These are phyloP conservation scores for Boletus reticulatus DNA, from an alignment of 768 basidiomycete species.

Conservation along the genomic window DNA sequence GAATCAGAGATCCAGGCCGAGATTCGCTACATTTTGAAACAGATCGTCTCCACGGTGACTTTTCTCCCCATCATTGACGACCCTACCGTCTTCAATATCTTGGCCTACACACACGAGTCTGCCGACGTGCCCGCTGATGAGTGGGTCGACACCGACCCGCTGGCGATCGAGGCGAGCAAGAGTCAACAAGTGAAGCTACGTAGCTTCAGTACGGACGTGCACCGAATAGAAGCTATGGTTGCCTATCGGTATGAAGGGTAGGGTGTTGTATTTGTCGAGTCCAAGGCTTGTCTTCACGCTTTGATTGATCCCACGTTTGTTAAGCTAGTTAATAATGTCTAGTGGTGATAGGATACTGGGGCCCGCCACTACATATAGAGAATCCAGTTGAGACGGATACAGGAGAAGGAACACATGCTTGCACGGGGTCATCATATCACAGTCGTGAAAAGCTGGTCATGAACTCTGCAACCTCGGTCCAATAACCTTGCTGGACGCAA, in stretches of 20 bases:
- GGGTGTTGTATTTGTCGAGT: background rate
- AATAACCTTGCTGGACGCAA: slow-evolving; percentile 53
- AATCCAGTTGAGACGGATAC: background rate
- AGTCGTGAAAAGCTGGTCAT: slow-evolving; percentile 27
- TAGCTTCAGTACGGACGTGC: slow-evolving; percentile 97
- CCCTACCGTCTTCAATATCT: slow-evolving; percentile 94
- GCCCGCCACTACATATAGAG: background rate
- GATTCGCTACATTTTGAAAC: slow-evolving; percentile 96
- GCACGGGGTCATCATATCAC: background rate
- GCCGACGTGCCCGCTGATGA: slow-evolving; percentile 90
- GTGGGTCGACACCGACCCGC: slow-evolving; percentile 94
- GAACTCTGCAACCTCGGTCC: slow-evolving; percentile 51
- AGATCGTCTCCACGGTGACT: slow-evolving; percentile 95
- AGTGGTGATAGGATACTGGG: background rate
- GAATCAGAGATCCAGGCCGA: slow-evolving; percentile 94
- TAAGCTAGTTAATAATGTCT: background rate
- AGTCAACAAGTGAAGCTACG: slow-evolving; percentile 92
- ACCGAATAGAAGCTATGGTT: slow-evolving; percentile 96
- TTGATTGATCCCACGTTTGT: slow-evolving; percentile 1
- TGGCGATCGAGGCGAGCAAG: slow-evolving; percentile 90
- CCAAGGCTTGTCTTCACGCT: background rate
- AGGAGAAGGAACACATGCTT: background rate
- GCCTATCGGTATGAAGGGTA: slow-evolving; percentile 92
- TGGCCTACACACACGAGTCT: slow-evolving; percentile 91
- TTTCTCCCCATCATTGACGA: slow-evolving; percentile 96